Percentiles rank a stretch among this genome's conserved stretches.
Conservation (phyloP, 2,329 filamentous ascomycete genomes). For the Lasiodiplodia theobromae region DNA sequence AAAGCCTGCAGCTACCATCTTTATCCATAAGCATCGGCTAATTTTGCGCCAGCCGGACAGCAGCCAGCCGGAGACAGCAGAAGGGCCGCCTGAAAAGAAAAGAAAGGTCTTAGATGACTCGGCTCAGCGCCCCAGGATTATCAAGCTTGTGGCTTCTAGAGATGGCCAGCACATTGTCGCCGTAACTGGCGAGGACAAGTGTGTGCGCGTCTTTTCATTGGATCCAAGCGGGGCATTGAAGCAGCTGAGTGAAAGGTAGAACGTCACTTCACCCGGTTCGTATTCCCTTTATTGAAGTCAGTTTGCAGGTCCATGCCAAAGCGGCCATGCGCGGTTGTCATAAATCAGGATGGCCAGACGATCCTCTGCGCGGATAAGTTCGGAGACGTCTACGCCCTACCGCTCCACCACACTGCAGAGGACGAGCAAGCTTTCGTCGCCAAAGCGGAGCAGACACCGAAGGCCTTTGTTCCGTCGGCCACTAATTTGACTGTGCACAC, state of each 20-base stretch:
- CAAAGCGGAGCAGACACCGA: slow-evolving; percentile 35
- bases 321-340: slow-evolving; percentile 76
- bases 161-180: slow-evolving; percentile 74
- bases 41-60: slow-evolving; percentile 29
- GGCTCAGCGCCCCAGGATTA: slow-evolving; percentile 62
- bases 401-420: slow-evolving; percentile 63
- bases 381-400: slow-evolving; percentile 91
- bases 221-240: slow-evolving; percentile 66
- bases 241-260: slow-evolving; percentile 75
- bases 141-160: slow-evolving; percentile 69
- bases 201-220: slow-evolving; percentile 80
- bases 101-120: slow-evolving; percentile 40
- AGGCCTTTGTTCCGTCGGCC: slow-evolving; percentile 60
- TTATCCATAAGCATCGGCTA: slow-evolving; percentile 36
- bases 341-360: slow-evolving; percentile 73
- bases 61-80: slow-evolving; percentile 34
- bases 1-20: slow-evolving; percentile 26
- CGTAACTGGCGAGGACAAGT: slow-evolving; percentile 91
- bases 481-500: slow-evolving; percentile 68
- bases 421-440: slow-evolving; percentile 36
- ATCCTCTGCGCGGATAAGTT: slow-evolving; percentile 94
- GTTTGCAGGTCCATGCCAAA: slow-evolving; percentile 83
- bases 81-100: slow-evolving; percentile 50
- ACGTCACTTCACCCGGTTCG: neutral
- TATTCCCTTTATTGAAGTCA: slow-evolving; percentile 4